These are phyloP conservation scores for Fagopyrum esculentum DNA, from an alignment of 148 eudicot genomes.

Conservation along the genomic window DNA sequence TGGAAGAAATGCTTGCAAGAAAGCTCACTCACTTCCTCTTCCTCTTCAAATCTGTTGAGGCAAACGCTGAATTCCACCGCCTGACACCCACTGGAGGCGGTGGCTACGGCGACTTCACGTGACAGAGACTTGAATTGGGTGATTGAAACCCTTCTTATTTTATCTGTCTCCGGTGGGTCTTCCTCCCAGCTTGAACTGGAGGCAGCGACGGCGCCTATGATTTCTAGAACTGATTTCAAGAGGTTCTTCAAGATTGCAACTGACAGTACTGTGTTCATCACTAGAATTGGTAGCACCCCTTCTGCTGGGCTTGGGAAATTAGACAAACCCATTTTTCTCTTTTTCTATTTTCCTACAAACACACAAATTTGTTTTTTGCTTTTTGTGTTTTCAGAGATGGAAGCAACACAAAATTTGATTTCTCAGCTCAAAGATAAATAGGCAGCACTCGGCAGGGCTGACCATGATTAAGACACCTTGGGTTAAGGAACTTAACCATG, in stretches of 20 bases:
- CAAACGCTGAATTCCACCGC: constrained; percentile 52
- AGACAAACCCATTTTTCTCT: constrained; percentile 43
- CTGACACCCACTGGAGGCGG: background rate
- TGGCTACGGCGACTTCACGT: background rate
- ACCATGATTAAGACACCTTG: background rate
- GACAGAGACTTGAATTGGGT: constrained; percentile 25
- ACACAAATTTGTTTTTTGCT: background rate
- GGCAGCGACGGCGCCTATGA: constrained; percentile 16
- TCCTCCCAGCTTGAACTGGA: constrained; percentile 19
- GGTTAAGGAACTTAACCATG: background rate
- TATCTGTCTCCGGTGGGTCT: constrained; percentile 15
- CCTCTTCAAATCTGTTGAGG: constrained; percentile 45
- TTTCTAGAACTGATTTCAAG: constrained; percentile 34
- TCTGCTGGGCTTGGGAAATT: constrained; percentile 51
- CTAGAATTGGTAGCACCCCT: constrained; percentile 47
- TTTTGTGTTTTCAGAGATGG: background rate
- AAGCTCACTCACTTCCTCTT: constrained; percentile 63
- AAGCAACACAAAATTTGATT: background rate
- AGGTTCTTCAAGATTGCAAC: constrained; percentile 41
- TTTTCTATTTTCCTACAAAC: background rate
- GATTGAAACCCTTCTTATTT: constrained; percentile 20
- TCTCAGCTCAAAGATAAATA: background rate
- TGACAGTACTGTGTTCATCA: constrained; percentile 54
- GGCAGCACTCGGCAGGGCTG: background rate
- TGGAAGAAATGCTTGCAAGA: constrained; percentile 85